Conservation (phyloP, 2,329 filamentous ascomycete genomes). For the Alternaria arbusti region DNA sequence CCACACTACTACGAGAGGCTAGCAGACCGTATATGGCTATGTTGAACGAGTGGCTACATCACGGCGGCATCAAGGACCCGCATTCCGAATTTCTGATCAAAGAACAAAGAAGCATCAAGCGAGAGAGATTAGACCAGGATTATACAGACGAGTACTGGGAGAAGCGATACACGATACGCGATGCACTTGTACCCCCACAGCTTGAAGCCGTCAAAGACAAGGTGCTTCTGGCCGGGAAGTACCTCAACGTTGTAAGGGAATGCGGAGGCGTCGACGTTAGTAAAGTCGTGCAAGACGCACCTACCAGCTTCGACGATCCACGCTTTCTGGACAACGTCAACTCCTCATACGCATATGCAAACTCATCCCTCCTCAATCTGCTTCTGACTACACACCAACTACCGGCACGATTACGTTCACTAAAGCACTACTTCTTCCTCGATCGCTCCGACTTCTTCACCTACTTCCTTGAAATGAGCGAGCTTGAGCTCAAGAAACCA, state of each 20-base stretch:
- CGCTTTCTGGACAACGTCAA: slow-evolving; percentile 96
- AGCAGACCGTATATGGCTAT: slow-evolving; percentile 96
- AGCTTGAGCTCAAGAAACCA: slow-evolving; percentile 88
- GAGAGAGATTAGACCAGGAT: slow-evolving; percentile 90
- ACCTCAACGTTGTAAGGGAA: slow-evolving; percentile 95
- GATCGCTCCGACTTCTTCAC: slow-evolving; percentile 98
- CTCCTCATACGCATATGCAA: slow-evolving; percentile 91
- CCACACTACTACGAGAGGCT: slow-evolving; percentile 81
- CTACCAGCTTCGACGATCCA: slow-evolving; percentile 86
- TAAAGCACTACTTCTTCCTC: slow-evolving; percentile 99
- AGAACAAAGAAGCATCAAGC: slow-evolving; percentile 91
- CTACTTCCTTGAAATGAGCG: slow-evolving; percentile 91
- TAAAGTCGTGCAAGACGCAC: slow-evolving; percentile 86
- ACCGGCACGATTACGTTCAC: slow-evolving; percentile 81
- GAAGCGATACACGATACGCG: slow-evolving; percentile 91
- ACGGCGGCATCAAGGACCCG: slow-evolving; percentile 91
- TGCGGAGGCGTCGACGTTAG: slow-evolving; percentile 95
- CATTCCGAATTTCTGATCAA: slow-evolving; percentile 94
- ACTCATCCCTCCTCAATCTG: slow-evolving; percentile 88
- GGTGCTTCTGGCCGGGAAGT: slow-evolving; percentile 93
- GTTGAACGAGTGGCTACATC: slow-evolving; percentile 98
- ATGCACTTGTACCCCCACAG: slow-evolving; percentile 89
- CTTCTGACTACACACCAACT: slow-evolving; percentile 92
- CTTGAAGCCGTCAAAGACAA: slow-evolving; percentile 91
- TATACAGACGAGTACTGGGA: slow-evolving; percentile 99